Evolutionary conservation across 2,329 filamentous ascomycete genomes (phyloP), one percentile per base, ranked within the genome.

Genomic region (Fusarium kyushuense): DNA sequence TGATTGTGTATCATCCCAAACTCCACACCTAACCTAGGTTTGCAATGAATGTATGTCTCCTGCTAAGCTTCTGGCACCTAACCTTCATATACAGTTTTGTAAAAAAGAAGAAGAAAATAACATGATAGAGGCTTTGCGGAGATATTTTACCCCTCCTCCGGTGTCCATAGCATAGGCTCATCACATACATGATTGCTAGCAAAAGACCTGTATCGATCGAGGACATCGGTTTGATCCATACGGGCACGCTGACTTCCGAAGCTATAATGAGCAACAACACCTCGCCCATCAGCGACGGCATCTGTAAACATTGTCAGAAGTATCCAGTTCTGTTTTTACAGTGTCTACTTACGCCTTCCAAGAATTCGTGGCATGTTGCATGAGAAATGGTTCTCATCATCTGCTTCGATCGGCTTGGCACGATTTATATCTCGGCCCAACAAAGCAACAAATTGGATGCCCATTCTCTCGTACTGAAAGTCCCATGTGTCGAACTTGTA

Each of bases 361-460:
- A 81, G 77, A 27, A 76, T 74, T 52, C 78, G 75, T 0, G 81
- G 78, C 51, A 80, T 78, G 33, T 75, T 76, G 41, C 80, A 77
- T 25, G 80, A 78, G 60, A 81, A 80, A 61, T 81, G 80, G 47
- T 84, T 79, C 71, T 86, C 84, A 53, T 84, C 83, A 19, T 82
- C 78, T 5, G 79, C 72, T 4, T 75, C 72, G 27, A 84, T 80
- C 4, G 84, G 83, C 35, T 84, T 77, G 56, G 84, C 80, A 33
- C 76, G 74, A n/a, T 80, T 78, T 42, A 85, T 82, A 67, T 87
- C 84, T 30, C 77, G 77, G n/a, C 84, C 84, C 77, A 83, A 81
- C 49, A 88, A 80, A 42, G 83, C 84, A 41, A 84, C 78, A 65
- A 89, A 85, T 67, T 87, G 85, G 30, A 85, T 82, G 47, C 84